Percentiles rank a stretch among this genome's conserved stretches.
These are phyloP conservation scores for Ruellia speciosa DNA, from an alignment of 305 asterid genomes.

Conservation along the genomic window DNA sequence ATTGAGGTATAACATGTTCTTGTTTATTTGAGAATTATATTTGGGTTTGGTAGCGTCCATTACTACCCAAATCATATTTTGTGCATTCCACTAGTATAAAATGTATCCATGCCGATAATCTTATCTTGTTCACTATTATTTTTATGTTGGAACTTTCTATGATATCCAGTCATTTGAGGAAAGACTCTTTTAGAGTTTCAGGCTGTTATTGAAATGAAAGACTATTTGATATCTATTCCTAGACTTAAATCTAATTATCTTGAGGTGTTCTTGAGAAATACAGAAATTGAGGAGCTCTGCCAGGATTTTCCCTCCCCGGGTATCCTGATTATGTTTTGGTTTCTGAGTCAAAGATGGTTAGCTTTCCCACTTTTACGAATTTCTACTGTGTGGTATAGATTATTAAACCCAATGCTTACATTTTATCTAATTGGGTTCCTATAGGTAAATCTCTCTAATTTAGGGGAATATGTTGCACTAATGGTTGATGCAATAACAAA, in stretches of 20 bases:
- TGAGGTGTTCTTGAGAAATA: slow-evolving; percentile 41
- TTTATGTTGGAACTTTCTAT: slow-evolving; percentile 70
- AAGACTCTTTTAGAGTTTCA: slow-evolving; percentile 70
- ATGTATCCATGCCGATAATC: no score
- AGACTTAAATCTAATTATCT: slow-evolving; percentile 29
- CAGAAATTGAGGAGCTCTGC: slow-evolving; percentile 81
- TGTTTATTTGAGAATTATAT: no score
- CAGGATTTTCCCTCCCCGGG: slow-evolving; percentile 95
- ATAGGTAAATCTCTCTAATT: slow-evolving; percentile 61
- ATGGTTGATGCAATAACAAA: no score
- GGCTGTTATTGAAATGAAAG: slow-evolving; percentile 70
- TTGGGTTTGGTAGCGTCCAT: no score
- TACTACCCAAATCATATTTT: no score
- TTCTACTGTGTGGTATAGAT: slow-evolving; percentile 16
- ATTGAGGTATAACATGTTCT: no score
- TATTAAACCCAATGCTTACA: slow-evolving; percentile 13
- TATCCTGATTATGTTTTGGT: slow-evolving; percentile 63
- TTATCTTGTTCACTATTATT: slow-evolving; percentile 6
- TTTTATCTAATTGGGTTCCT: slow-evolving; percentile 18
- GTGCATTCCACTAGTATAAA: no score
- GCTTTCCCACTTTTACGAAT: slow-evolving; percentile 27
- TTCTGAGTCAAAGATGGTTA: slow-evolving; percentile 51
- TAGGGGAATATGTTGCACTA: slow-evolving; percentile 80
- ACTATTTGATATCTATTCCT: slow-evolving; percentile 31
- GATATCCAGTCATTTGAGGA: slow-evolving; percentile 85